Base-by-base conservation (phyloP, 306 rosid species). In the Inga leiocalycina region DNA sequence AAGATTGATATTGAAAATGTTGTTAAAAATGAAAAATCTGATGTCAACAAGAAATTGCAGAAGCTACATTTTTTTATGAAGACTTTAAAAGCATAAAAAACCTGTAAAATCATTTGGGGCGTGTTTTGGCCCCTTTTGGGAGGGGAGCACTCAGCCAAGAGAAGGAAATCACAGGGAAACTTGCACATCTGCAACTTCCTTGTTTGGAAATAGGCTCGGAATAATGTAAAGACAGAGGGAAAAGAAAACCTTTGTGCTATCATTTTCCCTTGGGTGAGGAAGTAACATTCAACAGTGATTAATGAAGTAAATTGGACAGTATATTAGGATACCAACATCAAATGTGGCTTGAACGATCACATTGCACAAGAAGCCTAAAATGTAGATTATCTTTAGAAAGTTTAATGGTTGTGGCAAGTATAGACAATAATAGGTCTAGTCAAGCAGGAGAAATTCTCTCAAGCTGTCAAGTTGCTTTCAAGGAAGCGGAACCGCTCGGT, bases 241-340 rank as follows among this genome's bases (percentile, higher is more conserved):
- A 71, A 66, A 59, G 32, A 79, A 82, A 81, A 70, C 80, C 79
- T 78, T 81, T 83, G 45, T 35, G 46, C 67, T 30, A 54, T 86
- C 44, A 41, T 76, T 72, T 64, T 32, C 22, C 48, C 62, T 15
- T 10, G 44, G 43, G 79, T 20, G n/a, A n/a, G 44, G 30, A 17
- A 34, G 37, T 19, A 77, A 61, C 57, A 41, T 35, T 37, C 64
- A 48, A 16, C 17, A 9, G 45, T 32, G 37, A 59, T 8, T 35
- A 39, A 67, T 22, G 39, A 76, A 37, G 70, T 76, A 22, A 68
- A 75, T 37, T 54, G 67, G 71, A 76, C 20, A 43, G 11, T 24
- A 77, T 2, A 43, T 39, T 22, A 41, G 56, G 24, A 59, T 13
- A 57, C 13, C 52, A 41, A 39, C 9, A 56, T 30, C 44, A 62